A percentile compares a stretch with the other conserved stretches of the same genome.
These are phyloP conservation scores for Epichloe sp. DNA, from an alignment of 2,329 filamentous ascomycete species.

Conservation along the genomic window DNA sequence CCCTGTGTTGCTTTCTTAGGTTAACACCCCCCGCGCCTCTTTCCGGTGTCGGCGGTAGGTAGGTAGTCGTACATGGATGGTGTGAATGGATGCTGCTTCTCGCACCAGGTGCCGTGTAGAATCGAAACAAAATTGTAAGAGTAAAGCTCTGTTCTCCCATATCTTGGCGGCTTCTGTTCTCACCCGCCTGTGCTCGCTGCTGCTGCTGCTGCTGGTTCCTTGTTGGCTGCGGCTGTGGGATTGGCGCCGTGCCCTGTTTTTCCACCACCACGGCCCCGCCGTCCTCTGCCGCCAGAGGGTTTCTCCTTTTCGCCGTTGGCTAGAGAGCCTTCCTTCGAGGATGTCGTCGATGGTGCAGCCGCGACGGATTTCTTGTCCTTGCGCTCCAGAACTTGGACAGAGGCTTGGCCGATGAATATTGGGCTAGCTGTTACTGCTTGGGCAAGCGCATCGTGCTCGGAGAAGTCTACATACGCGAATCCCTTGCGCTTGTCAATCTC, in stretches of 20 bases:
- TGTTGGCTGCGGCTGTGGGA: slow-evolving; percentile 1
- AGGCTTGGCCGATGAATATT: slow-evolving; percentile 68
- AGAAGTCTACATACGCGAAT: slow-evolving; percentile 87
- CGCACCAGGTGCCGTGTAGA: slow-evolving; percentile 1
- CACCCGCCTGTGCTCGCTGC: slow-evolving; percentile 7
- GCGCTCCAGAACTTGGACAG: slow-evolving; percentile 75
- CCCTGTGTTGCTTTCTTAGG: background rate
- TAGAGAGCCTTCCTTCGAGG: slow-evolving; percentile 2
- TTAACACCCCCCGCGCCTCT: no score
- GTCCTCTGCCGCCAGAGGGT: slow-evolving; percentile 15
- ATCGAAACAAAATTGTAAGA: background rate
- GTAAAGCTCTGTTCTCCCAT: background rate
- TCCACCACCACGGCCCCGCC: slow-evolving; percentile 19
- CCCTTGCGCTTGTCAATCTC: slow-evolving; percentile 93
- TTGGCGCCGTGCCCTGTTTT: slow-evolving; percentile 7
- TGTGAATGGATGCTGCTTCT: background rate
- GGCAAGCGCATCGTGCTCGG: slow-evolving; percentile 54
- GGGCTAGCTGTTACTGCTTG: slow-evolving; percentile 75
- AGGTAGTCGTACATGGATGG: background rate
- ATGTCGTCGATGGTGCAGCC: slow-evolving; percentile 7
- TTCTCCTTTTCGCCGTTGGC: slow-evolving; percentile 13
- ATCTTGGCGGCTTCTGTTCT: background rate
- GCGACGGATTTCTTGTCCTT: slow-evolving; percentile 43
- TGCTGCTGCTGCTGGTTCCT: slow-evolving; percentile 1
- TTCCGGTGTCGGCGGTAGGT: no score